Conservation (phyloP, 257 asterid species). For the Gentiana straminea region DNA sequence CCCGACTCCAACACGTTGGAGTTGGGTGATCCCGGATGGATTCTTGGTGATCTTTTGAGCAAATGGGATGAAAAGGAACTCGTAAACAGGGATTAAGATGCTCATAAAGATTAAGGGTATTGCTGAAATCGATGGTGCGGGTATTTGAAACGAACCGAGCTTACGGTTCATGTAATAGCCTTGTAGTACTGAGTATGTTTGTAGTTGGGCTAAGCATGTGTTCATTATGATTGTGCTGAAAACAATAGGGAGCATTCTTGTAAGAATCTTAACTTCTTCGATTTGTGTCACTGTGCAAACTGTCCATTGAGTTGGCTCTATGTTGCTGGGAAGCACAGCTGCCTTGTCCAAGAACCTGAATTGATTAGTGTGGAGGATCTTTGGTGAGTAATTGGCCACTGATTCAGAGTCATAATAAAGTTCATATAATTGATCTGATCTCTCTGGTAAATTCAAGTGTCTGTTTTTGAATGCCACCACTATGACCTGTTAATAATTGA, state of each 20-base stretch:
- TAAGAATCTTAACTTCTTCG: constrained; percentile 55
- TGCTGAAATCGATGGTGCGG: constrained; percentile 53
- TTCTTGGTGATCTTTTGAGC: constrained; percentile 38
- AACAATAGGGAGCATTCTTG: constrained; percentile 59
- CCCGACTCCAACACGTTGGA: constrained; percentile 69
- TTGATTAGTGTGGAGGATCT: constrained; percentile 54
- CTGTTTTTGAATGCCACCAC: constrained; percentile 53
- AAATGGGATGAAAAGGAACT: constrained; percentile 43
- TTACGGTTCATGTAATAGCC: constrained; percentile 41
- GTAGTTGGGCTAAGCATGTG: constrained; percentile 74
- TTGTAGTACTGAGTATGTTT: constrained; percentile 63
- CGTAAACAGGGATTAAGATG: constrained; percentile 56
- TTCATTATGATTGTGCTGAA: constrained; percentile 63
- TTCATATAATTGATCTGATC: constrained; percentile 49
- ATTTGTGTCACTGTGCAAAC: constrained; percentile 58
- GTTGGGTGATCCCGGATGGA: constrained; percentile 62
- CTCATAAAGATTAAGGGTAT: constrained; percentile 60
- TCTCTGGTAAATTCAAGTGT: constrained; percentile 26
- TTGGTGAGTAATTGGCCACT: constrained; percentile 18
- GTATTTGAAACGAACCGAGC: constrained; percentile 47
- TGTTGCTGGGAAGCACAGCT: constrained; percentile 24
- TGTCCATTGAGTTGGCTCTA: constrained; percentile 28
- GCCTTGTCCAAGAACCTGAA: constrained; percentile 76
- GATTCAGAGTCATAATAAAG: constrained; percentile 41
- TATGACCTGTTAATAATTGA: constrained; percentile 34